Evolutionary conservation across 1,284 basidiomycete species (phyloP).

Genomic region (Ganoderma leucocontextum): DNA sequence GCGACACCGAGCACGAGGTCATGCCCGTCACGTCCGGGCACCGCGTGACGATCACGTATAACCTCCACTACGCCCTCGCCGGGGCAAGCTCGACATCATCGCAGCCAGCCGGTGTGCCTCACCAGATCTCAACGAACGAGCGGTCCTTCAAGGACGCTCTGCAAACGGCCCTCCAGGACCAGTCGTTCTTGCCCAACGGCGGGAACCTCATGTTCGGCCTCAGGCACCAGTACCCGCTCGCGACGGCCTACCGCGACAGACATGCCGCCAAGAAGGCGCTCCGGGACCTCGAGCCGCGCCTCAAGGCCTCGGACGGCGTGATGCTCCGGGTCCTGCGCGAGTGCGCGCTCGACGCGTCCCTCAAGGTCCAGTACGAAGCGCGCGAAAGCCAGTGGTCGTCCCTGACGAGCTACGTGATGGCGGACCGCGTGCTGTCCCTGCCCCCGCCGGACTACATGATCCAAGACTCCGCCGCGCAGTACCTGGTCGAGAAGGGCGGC

Average conservation of each 20-base stretch:
- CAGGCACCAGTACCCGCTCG: constrained; percentile 43
- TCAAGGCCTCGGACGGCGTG: constrained; percentile 39
- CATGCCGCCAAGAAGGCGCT: constrained; percentile 3
- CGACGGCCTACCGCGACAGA: not conserved
- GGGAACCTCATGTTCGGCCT: constrained; percentile 49
- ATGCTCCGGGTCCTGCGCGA: constrained; percentile 7
- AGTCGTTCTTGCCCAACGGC: constrained; percentile 41
- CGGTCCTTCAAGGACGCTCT: constrained; percentile 28
- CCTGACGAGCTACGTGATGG: constrained; percentile 1
- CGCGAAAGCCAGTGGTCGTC: not conserved
- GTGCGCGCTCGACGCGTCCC: constrained; percentile 24
- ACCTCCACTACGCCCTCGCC: constrained; percentile 40
- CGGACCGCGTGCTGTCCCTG: constrained; percentile 13
- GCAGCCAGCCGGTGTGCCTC: not conserved
- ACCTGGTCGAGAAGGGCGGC: constrained; percentile 3
- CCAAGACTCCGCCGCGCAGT: not conserved
- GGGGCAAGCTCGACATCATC: not conserved
- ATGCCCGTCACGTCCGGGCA: constrained; percentile 48
- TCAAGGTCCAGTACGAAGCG: constrained; percentile 26
- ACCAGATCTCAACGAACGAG: constrained; percentile 5
- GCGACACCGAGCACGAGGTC: constrained; percentile 57
- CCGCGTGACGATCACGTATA: constrained; percentile 52
- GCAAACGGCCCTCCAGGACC: constrained; percentile 36
- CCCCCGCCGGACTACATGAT: not conserved
- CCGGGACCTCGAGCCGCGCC: constrained; percentile 19